Base-by-base conservation (phyloP, 1,284 basidiomycete species). In the Trametes hirsuta region DNA sequence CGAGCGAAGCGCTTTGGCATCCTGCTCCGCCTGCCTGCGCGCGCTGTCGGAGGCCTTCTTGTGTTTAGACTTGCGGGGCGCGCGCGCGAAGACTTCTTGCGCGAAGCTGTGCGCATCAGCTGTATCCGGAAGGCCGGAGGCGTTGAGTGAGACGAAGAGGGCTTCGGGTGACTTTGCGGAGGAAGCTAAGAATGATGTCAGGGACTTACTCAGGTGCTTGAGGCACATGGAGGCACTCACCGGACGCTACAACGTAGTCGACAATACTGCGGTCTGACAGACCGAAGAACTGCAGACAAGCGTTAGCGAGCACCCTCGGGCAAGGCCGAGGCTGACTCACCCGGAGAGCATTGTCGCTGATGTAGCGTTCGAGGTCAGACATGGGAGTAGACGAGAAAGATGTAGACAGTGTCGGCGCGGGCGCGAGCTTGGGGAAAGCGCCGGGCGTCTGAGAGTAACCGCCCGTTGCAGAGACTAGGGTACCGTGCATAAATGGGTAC, bases 201-300 rank as follows among this genome's bases (percentile, higher is more conserved):
- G 21, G 24, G 47, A 30, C 30, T 22, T 49, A 15, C 9, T 35
- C 4, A 58, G 48, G 25, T 14, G 35, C 1, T 6, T 1, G 4
- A 53, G 49, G 54, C 50, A 39, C 12, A 49, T 12, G 35, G 22
- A 37, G 37, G n/a, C 35, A 75, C 85, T 53, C 63, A 90, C 93
- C 93, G 74, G 90, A 86, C 47, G 93, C 92, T 74, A 93, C 80
- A 35, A 96, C 89, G 76, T 89, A 96, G 77, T 94, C 90, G 66
- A 94, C 85, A 61, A 91, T 92, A 64, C 86, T 93, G 63, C 83
- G 82, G 76, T 95, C 91, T 18, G 93, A 87, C 46, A 93, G 84
- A 58, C 90, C 91, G 68, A 95, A 89, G 64, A 94, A 82, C 91
- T 94, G 67, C 2, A 61, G 36, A 39, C 46, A 4, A 45, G 47